These are phyloP conservation scores for Whalleya microplaca DNA, from an alignment of 2,329 filamentous ascomycete species.

Conservation along the genomic window DNA sequence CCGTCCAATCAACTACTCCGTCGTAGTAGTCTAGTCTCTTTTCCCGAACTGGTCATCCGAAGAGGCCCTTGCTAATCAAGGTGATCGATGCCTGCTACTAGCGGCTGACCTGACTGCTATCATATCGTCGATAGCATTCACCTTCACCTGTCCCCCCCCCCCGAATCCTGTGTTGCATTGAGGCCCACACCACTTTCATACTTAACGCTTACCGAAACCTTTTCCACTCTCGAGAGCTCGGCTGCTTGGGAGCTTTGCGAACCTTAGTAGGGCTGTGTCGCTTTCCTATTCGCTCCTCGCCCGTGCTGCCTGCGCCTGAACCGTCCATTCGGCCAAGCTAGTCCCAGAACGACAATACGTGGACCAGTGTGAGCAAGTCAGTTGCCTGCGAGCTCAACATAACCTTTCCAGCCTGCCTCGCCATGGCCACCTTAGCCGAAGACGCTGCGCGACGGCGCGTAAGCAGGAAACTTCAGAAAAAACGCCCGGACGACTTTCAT, in stretches of 20 bases:
- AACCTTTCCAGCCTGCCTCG: conserved; percentile 1
- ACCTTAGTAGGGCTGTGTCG: conserved; percentile 13
- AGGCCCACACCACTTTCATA: conserved; percentile 14
- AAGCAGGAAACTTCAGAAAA: conserved; percentile 51
- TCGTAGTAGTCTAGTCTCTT: too few species aligned
- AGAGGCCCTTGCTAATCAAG: not conserved
- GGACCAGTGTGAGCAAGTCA: conserved; percentile 2
- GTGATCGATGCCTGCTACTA: not conserved
- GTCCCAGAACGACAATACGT: conserved; percentile 2
- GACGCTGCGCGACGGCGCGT: conserved; percentile 43
- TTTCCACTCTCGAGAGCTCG: conserved; percentile 13
- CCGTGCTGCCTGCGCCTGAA: conserved; percentile 19
- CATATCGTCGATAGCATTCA: conserved; percentile 4
- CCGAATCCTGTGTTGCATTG: conserved; percentile 15
- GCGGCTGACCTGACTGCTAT: not conserved
- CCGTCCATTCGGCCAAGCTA: conserved; percentile 15
- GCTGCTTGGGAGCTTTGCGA: conserved; percentile 12
- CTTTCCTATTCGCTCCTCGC: conserved; percentile 14
- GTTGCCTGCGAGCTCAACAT: conserved; percentile 5
- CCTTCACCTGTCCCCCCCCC: too few species aligned
- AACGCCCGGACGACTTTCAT: conserved; percentile 42
- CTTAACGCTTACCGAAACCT: conserved; percentile 9
- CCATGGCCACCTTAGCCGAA: conserved; percentile 37
- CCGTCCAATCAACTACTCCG: conserved; percentile 6
- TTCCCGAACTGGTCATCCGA: conserved; percentile 19